Evolutionary conservation across 257 asterid genomes (phyloP).

Genomic region (Leonotis leonurus): DNA sequence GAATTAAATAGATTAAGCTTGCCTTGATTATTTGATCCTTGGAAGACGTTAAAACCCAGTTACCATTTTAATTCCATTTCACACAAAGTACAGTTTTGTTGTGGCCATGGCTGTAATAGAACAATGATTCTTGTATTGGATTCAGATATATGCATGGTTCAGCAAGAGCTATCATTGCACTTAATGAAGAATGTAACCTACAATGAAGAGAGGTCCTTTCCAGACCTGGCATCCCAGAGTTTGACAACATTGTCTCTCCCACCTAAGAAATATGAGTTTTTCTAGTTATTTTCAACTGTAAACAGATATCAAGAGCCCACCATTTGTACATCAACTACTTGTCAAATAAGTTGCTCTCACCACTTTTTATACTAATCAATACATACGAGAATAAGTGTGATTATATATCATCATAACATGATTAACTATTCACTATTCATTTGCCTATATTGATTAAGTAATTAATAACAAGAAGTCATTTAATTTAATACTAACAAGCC

Average conservation of each 20-base stretch:
- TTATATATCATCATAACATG: too few species aligned
- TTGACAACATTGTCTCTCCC: constrained; percentile 97
- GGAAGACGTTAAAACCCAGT: constrained; percentile 92
- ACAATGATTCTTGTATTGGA: constrained; percentile 9
- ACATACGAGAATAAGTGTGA: too few species aligned
- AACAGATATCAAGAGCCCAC: too few species aligned
- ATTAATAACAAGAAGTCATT: too few species aligned
- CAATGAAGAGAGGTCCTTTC: constrained; percentile 88
- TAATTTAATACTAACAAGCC: too few species aligned
- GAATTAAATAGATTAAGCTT: constrained; percentile 9
- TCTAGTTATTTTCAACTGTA: too few species aligned
- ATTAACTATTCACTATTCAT: too few species aligned
- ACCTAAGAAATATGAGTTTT: constrained; percentile 67
- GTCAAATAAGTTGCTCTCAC: too few species aligned
- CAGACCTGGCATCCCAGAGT: constrained; percentile 98
- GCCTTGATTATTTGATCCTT: constrained; percentile 97
- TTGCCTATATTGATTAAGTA: too few species aligned
- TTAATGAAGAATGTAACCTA: constrained; percentile 25
- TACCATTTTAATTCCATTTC: constrained; percentile 96
- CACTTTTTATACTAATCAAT: too few species aligned
- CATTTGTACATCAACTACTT: too few species aligned
- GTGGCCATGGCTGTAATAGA: constrained; percentile 85
- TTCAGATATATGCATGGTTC: constrained; percentile 12
- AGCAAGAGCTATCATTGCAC: background rate
- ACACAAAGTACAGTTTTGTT: constrained; percentile 82